Base-by-base conservation (phyloP, 768 basidiomycete genomes). In the Paxillus ammoniavirescens region DNA sequence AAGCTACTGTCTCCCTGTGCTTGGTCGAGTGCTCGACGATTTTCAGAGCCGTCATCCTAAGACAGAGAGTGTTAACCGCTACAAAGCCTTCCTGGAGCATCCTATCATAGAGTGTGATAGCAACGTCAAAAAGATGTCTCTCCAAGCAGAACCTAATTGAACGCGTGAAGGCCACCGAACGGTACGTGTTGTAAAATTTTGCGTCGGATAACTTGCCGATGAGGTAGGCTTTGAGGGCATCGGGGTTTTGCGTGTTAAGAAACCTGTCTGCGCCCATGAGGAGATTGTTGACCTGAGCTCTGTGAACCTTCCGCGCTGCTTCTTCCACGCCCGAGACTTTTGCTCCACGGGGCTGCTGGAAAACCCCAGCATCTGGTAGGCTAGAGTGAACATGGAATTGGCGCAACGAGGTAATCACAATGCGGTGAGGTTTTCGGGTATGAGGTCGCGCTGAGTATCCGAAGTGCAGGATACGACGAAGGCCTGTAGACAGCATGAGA, bases 51-150 rank as follows among this genome's bases (percentile, higher is more conserved):
- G 73, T 50, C 60, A 83, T 72, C 47, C 72, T 73, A 8, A 77
- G 73, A 47, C 75, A 67, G 13, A 80, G 69, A 13, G 70, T 50
- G 7, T 68, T 53, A 13, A 73, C 61, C 1, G 76, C 70, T 2
- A 74, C 47, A 40, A 80, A 68, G 8, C 75, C 73, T 15, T 74
- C 71, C 1, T 66, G 60, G 17, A 62, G 55, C 76, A 84, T 78
- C 15, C 73, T 70, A 8, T 69, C 58, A 58, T 79, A 75, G 10
- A 82, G 63, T 3, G 62, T 54, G 15, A 72, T 60, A 0, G 82
- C 81, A 33, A 72, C 65, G 12, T 61, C 58, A 49, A 76, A 73
- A 8, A 65, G 52, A 1, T 70, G 69, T 37, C 72, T 59, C 15
- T 73, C 64, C 21, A 83, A 61, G 44, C 82, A 75, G 17, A 73